A percentile compares a stretch with the other conserved stretches of the same genome.
Evolutionary conservation across 306 rosid genomes (phyloP).

Genomic region (Albizia julibrissin): DNA sequence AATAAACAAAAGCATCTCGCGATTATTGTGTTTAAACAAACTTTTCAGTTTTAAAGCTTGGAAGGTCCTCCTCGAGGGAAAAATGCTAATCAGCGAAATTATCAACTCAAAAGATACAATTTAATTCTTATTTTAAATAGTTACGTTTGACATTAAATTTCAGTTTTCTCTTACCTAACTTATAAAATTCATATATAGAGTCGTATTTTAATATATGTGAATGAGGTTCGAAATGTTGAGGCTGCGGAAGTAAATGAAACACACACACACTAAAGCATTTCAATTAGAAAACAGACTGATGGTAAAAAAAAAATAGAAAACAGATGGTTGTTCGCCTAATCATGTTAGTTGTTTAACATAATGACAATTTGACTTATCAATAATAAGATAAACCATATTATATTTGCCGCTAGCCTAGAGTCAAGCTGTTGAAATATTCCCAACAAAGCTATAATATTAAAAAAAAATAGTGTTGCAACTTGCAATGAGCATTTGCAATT

Average conservation of each 20-base stretch:
- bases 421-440: slow-evolving; percentile 10
- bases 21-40: no score
- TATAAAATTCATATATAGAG: background rate
- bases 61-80: no score
- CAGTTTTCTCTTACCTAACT: background rate
- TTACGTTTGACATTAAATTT: no score
- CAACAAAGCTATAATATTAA: background rate
- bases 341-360: slow-evolving; percentile 17
- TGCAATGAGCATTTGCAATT: background rate
- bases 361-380: background rate
- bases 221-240: background rate
- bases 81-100: background rate
- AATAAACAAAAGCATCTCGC: no score
- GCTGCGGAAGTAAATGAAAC: no score
- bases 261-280: background rate
- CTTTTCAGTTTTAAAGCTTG: no score
- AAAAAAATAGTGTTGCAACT: background rate
- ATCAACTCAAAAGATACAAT: background rate
- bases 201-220: background rate
- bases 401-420: background rate
- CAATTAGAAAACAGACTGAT: background rate
- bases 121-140: background rate
- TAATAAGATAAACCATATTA: background rate
- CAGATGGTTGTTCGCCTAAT: background rate
- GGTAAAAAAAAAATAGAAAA: background rate